Base-by-base conservation (phyloP, 768 basidiomycete species). In the Tulasnella sp. region DNA sequence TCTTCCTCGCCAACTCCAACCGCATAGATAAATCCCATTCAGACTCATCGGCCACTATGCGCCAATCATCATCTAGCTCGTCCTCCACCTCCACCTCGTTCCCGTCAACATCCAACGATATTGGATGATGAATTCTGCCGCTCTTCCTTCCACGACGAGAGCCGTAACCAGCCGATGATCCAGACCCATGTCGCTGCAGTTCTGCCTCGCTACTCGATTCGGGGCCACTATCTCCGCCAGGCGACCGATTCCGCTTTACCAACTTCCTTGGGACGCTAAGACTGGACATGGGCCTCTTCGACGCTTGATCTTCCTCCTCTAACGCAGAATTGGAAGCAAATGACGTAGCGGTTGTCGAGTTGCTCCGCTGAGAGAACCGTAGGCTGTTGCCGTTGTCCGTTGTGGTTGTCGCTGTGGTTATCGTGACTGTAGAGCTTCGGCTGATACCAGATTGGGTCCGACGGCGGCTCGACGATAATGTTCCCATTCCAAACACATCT, bases 1-100 rank as follows among this genome's bases (percentile, higher is more conserved):
- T 96, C 64, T 80, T 79, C 61, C 88, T 75, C 4, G 92, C 92
- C 50, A 94, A 73, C 62, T 88, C 88, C 53, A 96, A 72, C 49
- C 85, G 83, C 73, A 80, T 75, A 21, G 83, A 78, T 54, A 94
- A 74, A 67, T 93, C 86, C 64, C 78, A 78, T 66, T 91, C 88
- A 15, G 84, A 87, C 51, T 79, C 74, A 62, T 87, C 83, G 7
- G n/a, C 55, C 12, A 51, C 38, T 63, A 79, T 70, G 3, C 69
- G 71, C 63, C 68, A 38, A 7, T 15, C 74, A 63, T 68, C 54
- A 44, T n/a, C 44, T 27, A 38, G 22, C 21, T 43, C 55, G 2
- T 43, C 61, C 17, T 54, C 52, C 25, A 34, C 19, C 50, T 38
- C 43, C 25, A 38, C 59, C 9, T 53, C 50, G 34, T 38, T 38